Base-by-base conservation (phyloP, 2,329 filamentous ascomycete species). In the Cladosporium oxysporum region DNA sequence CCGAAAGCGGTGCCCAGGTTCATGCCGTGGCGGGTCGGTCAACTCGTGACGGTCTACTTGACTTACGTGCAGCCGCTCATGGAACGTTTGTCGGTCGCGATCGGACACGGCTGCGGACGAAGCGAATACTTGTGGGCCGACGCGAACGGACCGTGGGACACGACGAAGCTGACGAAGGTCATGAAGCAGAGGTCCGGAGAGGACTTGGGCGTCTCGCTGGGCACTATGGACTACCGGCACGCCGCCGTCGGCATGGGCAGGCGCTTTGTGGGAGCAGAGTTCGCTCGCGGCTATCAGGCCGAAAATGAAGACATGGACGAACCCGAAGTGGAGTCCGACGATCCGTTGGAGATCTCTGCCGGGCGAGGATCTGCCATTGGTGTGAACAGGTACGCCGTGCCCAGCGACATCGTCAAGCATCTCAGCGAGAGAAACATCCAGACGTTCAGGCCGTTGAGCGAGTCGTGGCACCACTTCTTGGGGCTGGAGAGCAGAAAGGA, bases 341-440 rank as follows among this genome's bases (percentile, higher is more conserved):
- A 72, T 16, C 60, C 65, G 66, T 68, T 61, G 49, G 71, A 69
- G 69, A 67, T 69, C 35, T 64, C 52, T 28, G 66, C 16, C 66
- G 47, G 52, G 67, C 64, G 18, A 53, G 21, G 37, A 35, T 63
- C 26, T 68, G 66, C 62, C 67, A 70, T 66, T 26, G 58, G 62
- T 18, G 66, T 50, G 26, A 67, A 67, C 37, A 57, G 66, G 31
- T 67, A 67, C 55, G 68, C 66, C 52, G 65, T 72, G 35, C 67
- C 63, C 12, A 66, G 69, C 14, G 62, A 73, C 50, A 69, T 72
- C 53, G 35, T 73, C 1, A 70, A 72, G 68, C 62, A 73, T 69
- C 66, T 73, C 7, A 73, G 69, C 59, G 53, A 62, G 37, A 64
- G 65, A 11, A 69, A 47, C 8, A 71, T 73, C 23, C 28, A 73